Conservation (phyloP, 177 flowering plant species). For the Vitis hybrid region DNA sequence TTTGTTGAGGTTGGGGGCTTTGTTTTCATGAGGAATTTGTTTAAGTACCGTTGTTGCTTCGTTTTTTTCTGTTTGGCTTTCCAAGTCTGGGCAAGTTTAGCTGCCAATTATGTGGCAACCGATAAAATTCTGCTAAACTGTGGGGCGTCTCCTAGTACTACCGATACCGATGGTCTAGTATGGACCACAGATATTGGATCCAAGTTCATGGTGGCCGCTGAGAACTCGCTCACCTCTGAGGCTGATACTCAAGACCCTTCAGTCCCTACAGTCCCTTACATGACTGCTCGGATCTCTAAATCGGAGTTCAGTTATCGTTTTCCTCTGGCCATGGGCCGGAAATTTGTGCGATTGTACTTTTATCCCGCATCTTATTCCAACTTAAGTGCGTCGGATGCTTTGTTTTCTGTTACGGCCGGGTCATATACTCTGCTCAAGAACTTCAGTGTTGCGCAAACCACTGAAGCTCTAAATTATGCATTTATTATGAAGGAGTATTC, state of each 20-base stretch:
- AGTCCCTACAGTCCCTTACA: slow-evolving; percentile 66
- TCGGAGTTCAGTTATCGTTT: slow-evolving; percentile 68
- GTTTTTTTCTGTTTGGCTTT: slow-evolving; percentile 10
- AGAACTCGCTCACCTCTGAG: slow-evolving; percentile 31
- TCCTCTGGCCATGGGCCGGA: slow-evolving; percentile 75
- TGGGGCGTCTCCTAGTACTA: slow-evolving; percentile 46
- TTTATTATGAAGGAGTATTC: slow-evolving; percentile 70
- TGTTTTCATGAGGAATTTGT: slow-evolving; percentile 13
- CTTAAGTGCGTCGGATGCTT: slow-evolving; percentile 45
- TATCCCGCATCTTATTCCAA: slow-evolving; percentile 61
- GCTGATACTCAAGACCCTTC: slow-evolving; percentile 70
- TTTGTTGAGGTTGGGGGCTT: neutral
- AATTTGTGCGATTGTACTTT: slow-evolving; percentile 77
- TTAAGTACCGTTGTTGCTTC: slow-evolving; percentile 1
- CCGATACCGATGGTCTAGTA: slow-evolving; percentile 50
- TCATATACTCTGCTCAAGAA: slow-evolving; percentile 62
- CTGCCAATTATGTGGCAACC: slow-evolving; percentile 42
- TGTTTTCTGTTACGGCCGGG: slow-evolving; percentile 66
- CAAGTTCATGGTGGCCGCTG: slow-evolving; percentile 35
- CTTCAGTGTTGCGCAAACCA: slow-evolving; percentile 72
- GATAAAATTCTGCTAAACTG: slow-evolving; percentile 68
- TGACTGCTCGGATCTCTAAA: slow-evolving; percentile 70
- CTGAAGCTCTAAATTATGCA: slow-evolving; percentile 59
- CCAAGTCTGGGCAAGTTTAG: slow-evolving; percentile 3
- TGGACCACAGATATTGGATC: slow-evolving; percentile 80